A percentile compares a stretch with the other conserved stretches of the same genome.
These are phyloP conservation scores for Stevia rebaudiana DNA, from an alignment of 140 eudicot species.

Conservation along the genomic window DNA sequence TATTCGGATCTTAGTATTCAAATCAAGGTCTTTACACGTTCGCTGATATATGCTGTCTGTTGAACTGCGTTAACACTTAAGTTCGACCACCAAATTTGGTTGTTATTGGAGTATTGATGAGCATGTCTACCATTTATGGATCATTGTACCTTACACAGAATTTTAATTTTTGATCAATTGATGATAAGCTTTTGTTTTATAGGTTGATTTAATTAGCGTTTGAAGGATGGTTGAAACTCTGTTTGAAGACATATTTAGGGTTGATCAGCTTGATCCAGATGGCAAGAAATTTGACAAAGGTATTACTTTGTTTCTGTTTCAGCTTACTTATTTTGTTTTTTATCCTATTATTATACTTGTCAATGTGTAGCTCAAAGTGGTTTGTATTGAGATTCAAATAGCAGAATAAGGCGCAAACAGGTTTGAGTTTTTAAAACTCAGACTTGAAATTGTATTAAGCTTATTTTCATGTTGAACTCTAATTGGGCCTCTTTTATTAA, in stretches of 20 bases:
- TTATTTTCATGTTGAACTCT: neutral
- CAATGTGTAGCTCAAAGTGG: neutral
- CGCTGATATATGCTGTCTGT: neutral
- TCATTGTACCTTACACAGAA: neutral
- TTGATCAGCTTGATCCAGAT: constrained; percentile 54
- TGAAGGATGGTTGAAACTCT: constrained; percentile 68
- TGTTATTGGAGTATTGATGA: neutral
- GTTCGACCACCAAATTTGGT: neutral
- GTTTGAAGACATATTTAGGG: constrained; percentile 69
- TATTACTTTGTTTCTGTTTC: constrained; percentile 1
- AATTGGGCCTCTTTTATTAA: neutral
- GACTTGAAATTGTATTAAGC: neutral
- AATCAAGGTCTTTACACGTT: neutral
- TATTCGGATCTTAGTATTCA: neutral
- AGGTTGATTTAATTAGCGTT: neutral
- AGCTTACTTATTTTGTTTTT: neutral
- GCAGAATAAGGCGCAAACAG: neutral
- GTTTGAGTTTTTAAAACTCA: neutral
- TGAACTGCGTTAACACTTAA: neutral
- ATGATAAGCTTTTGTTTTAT: neutral
- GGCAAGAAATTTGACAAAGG: constrained; percentile 88
- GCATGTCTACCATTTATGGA: neutral
- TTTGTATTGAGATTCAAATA: neutral
- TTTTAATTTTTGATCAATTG: neutral
- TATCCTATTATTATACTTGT: neutral